Evolutionary conservation across 164 flowering plant genomes (phyloP).

Genomic region (Stephania japonica): DNA sequence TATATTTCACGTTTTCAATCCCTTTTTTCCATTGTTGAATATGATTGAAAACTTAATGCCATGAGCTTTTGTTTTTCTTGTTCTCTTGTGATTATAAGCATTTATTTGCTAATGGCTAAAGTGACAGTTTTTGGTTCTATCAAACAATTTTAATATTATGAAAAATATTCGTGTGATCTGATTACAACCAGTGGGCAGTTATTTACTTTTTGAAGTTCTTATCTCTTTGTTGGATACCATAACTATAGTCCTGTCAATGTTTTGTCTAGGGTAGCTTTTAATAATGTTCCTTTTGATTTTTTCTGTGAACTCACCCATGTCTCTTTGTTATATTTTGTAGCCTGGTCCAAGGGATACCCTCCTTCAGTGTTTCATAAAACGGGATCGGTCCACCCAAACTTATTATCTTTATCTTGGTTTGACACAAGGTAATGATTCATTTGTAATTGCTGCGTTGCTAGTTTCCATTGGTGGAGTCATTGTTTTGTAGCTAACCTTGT

Average conservation of each 20-base stretch:
- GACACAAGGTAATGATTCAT: slow-evolving; percentile 46
- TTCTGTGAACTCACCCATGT: not conserved
- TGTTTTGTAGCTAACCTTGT: not conserved
- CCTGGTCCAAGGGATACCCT: slow-evolving; percentile 82
- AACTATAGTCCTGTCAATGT: not conserved
- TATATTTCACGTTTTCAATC: too few relatives aligned
- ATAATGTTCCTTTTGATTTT: not conserved
- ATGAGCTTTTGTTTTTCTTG: too few relatives aligned
- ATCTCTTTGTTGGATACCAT: too few relatives aligned
- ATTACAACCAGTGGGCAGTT: not conserved
- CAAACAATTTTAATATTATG: not conserved
- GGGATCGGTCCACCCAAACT: slow-evolving; percentile 56
- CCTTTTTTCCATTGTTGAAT: too few relatives aligned
- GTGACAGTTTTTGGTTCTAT: not conserved
- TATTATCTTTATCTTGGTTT: slow-evolving; percentile 66
- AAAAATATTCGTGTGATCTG: not conserved
- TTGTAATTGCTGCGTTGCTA: not conserved
- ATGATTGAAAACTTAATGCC: too few relatives aligned
- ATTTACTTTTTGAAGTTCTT: too few relatives aligned
- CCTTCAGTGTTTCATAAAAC: slow-evolving; percentile 74
- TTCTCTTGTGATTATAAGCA: not conserved
- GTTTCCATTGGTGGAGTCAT: not conserved
- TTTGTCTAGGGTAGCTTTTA: not conserved
- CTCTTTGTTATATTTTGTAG: slow-evolving; percentile 35
- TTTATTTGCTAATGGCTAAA: too few relatives aligned